Evolutionary conservation across 2,329 filamentous ascomycete genomes (phyloP).

Genomic region (Graphium sp.): DNA sequence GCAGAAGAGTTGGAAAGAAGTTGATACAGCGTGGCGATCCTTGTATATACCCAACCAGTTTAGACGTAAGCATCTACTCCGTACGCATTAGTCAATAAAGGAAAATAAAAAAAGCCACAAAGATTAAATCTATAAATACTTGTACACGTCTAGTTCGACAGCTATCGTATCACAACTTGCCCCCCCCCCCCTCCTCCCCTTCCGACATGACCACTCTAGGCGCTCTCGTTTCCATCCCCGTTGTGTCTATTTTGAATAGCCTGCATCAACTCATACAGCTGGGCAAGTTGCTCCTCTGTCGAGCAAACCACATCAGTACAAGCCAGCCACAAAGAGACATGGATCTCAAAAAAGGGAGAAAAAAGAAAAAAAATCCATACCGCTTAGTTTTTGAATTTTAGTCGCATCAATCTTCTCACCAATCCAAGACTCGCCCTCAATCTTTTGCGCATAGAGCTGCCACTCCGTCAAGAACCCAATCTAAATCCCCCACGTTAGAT

Average conservation of each 20-base stretch:
- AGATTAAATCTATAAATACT: too few relatives aligned
- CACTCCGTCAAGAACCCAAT: slow-evolving; percentile 93
- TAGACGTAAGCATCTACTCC: too few relatives aligned
- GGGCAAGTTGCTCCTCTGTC: slow-evolving; percentile 77
- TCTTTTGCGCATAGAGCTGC: slow-evolving; percentile 84
- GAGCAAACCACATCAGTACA: slow-evolving; percentile 1
- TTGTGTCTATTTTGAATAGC: slow-evolving; percentile 39
- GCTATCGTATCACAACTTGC: too few relatives aligned
- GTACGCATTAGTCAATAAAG: too few relatives aligned
- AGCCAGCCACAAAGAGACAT: slow-evolving; percentile 5
- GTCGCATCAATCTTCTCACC: slow-evolving; percentile 24
- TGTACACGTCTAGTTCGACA: too few relatives aligned
- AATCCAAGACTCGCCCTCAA: slow-evolving; percentile 76
- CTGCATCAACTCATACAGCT: slow-evolving; percentile 88
- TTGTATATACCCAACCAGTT: too few relatives aligned
- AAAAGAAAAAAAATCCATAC: slow-evolving; percentile 28
- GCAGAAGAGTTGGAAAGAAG: slow-evolving; percentile 23
- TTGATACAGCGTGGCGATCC: too few relatives aligned
- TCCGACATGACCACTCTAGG: too few relatives aligned
- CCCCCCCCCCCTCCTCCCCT: too few relatives aligned
- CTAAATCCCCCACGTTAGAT: slow-evolving; percentile 23
- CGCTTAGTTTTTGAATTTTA: slow-evolving; percentile 21
- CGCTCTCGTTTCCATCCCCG: slow-evolving; percentile 8
- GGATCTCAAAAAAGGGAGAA: neutral
- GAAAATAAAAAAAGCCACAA: too few relatives aligned